A percentile compares a stretch with the other conserved stretches of the same genome.
Conservation (phyloP, 192 early-diverging fungal species). For the Coemansia sp. region DNA sequence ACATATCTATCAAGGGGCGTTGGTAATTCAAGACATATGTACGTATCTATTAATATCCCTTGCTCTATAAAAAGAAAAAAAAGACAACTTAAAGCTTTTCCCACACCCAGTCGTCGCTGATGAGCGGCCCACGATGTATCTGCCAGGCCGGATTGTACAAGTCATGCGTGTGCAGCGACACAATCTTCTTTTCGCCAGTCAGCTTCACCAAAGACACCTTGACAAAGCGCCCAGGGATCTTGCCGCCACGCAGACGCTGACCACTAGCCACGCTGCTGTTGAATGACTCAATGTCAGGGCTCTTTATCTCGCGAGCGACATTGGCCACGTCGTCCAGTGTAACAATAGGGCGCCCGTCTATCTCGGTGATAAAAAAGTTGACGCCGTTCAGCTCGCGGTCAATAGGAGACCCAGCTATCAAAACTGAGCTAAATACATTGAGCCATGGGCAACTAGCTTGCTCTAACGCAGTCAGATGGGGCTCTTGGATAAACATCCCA, state of each 20-base stretch:
- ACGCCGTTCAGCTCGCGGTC: background rate
- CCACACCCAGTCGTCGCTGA: constrained; percentile 30
- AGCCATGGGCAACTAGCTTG: constrained; percentile 17
- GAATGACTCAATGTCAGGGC: constrained; percentile 1
- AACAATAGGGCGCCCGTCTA: constrained; percentile 15
- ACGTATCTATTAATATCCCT: background rate
- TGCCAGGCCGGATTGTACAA: constrained; percentile 43
- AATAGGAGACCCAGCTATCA: background rate
- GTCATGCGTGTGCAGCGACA: constrained; percentile 34
- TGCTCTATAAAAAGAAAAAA: background rate
- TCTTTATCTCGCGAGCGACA: constrained; percentile 13
- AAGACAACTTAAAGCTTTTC: constrained; percentile 23
- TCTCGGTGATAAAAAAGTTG: constrained; percentile 27
- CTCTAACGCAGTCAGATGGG: constrained; percentile 18
- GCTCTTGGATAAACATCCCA: constrained; percentile 37
- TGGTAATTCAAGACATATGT: background rate
- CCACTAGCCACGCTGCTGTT: constrained; percentile 18
- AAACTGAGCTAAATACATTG: constrained; percentile 18
- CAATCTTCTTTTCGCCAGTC: constrained; percentile 19
- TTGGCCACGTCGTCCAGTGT: constrained; percentile 31
- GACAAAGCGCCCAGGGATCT: constrained; percentile 33
- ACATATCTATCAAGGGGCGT: background rate
- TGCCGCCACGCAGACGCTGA: constrained; percentile 10
- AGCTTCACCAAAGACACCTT: constrained; percentile 16
- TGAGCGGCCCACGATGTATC: constrained; percentile 22